phyloP scores from a whole-genome alignment of 202 grass and related monocot genomes.

The Miscanthus sacchariflorus region DNA sequence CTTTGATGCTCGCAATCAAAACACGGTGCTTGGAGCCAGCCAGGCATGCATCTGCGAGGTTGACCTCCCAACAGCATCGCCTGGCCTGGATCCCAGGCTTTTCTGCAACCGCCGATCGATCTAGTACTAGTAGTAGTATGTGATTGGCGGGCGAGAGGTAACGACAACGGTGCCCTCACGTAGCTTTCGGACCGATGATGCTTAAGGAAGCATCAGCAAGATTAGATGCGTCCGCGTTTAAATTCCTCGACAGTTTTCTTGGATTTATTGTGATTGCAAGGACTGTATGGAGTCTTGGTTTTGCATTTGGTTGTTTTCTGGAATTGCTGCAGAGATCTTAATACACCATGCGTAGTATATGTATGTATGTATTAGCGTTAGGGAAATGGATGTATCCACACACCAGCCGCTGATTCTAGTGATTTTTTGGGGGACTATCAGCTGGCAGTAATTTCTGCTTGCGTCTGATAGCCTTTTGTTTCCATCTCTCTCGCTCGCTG shows the following conservation, averaged over 20 bases:
- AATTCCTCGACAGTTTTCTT: constrained; percentile 1
- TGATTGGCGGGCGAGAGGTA: not conserved
- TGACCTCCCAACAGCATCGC: constrained; percentile 61
- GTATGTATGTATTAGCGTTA: too few relatives aligned
- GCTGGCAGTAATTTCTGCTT: too few relatives aligned
- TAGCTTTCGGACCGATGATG: not conserved
- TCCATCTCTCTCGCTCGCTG: too few relatives aligned
- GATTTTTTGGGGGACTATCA: too few relatives aligned
- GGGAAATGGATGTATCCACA: too few relatives aligned
- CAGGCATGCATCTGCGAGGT: constrained; percentile 12
- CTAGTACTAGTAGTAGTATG: not conserved
- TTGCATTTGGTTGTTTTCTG: not conserved
- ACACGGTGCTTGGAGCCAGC: constrained; percentile 31
- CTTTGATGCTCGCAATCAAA: constrained; percentile 15
- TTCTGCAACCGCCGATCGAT: constrained; percentile 28
- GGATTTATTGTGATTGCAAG: not conserved
- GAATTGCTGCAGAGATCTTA: not conserved
- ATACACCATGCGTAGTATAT: too few relatives aligned
- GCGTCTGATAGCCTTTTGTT: too few relatives aligned
- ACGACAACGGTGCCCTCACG: constrained; percentile 16
- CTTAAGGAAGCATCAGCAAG: not conserved
- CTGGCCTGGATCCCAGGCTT: constrained; percentile 44
- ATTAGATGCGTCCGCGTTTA: constrained; percentile 12
- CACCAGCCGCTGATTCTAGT: too few relatives aligned
- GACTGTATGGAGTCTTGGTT: not conserved